phyloP scores from a whole-genome alignment of 2,329 filamentous ascomycete genomes.

The Epichloe brachyelytri region DNA sequence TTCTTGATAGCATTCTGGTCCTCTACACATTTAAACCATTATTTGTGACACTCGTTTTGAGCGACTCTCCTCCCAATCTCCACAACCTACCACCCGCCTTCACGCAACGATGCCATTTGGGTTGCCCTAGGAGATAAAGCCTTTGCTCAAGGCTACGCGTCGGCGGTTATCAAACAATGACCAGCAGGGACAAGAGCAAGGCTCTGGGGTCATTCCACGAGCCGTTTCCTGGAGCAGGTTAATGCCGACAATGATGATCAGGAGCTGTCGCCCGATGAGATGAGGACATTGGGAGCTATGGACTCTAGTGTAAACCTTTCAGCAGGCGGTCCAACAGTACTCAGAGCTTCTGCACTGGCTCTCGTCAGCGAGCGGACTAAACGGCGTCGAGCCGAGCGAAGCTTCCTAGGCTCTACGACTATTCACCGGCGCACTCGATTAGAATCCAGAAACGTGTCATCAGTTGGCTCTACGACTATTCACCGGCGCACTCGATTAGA shows the following conservation, averaged over 20 bases:
- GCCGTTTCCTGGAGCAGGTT: background rate
- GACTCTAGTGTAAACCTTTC: background rate
- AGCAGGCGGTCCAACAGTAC: background rate
- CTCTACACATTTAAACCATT: background rate
- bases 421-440: background rate
- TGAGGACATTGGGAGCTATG: background rate
- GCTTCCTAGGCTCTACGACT: background rate
- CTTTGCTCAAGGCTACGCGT: conserved; percentile 1
- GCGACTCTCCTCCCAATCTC: background rate
- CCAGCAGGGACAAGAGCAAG: background rate
- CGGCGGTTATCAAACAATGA: background rate
- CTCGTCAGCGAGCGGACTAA: background rate
- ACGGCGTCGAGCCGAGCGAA: background rate
- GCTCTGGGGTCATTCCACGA: background rate
- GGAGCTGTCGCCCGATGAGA: background rate
- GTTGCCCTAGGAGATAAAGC: background rate
- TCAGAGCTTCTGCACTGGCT: background rate
- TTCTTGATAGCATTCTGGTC: background rate
- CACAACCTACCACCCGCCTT: background rate
- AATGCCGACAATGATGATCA: background rate
- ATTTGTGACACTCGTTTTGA: background rate
- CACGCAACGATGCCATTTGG: conserved; percentile 1
- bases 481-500: background rate
- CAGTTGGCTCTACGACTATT: background rate
- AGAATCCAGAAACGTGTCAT: conserved; percentile 3